Evolutionary conservation across 2,329 filamentous ascomycete species (phyloP).

Genomic region (Colletotrichum sp.): DNA sequence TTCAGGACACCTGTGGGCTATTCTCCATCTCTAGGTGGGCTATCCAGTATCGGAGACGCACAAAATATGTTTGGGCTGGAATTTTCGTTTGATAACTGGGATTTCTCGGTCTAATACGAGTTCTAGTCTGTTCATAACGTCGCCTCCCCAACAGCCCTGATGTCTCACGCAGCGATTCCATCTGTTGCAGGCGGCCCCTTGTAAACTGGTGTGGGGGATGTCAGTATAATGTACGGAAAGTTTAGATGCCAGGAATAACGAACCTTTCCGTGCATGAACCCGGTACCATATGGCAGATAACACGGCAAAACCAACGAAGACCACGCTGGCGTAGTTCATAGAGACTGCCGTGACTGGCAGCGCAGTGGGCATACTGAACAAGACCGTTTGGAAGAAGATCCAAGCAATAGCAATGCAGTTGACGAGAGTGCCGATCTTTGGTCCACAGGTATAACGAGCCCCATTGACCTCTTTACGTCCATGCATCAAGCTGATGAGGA

Average conservation of each 20-base stretch:
- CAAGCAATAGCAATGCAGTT: slow-evolving; percentile 69
- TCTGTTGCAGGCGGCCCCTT: neutral
- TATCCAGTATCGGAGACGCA: neutral
- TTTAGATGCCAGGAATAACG: neutral
- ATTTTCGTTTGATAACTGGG: neutral
- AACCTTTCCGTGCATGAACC: neutral
- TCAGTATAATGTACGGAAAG: neutral
- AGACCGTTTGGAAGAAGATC: slow-evolving; percentile 70
- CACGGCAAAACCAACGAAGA: slow-evolving; percentile 68
- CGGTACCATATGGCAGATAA: slow-evolving; percentile 70
- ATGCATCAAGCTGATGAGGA: slow-evolving; percentile 66
- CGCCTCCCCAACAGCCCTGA: neutral
- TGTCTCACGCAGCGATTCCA: neutral
- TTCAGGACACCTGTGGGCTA: neutral
- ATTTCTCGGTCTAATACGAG: neutral
- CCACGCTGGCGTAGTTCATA: slow-evolving; percentile 78
- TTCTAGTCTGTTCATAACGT: neutral
- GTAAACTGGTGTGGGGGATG: neutral
- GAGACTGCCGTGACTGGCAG: slow-evolving; percentile 61
- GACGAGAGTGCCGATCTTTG: slow-evolving; percentile 58
- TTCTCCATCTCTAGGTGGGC: neutral
- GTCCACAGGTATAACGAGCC: slow-evolving; percentile 65
- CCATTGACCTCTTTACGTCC: slow-evolving; percentile 63
- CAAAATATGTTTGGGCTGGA: neutral
- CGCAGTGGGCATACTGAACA: slow-evolving; percentile 74